These are phyloP conservation scores for Nidula microcarpa DNA, from an alignment of 768 basidiomycete species.

Conservation along the genomic window DNA sequence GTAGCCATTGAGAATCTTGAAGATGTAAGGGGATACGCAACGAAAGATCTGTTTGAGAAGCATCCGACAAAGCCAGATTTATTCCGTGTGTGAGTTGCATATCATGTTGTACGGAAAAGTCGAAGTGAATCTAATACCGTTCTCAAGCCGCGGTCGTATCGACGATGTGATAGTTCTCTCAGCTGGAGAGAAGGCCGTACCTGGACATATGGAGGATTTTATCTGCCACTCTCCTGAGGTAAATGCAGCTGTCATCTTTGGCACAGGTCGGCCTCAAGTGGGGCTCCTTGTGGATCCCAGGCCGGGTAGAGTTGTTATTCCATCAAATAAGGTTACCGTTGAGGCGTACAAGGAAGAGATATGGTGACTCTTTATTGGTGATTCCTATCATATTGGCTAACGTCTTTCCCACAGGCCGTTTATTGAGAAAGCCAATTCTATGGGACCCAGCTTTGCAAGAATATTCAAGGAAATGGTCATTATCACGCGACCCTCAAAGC, in stretches of 20 bases:
- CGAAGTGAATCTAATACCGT: too few species aligned
- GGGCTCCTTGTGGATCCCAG: conserved; percentile 26
- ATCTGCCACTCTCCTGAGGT: conserved; percentile 4
- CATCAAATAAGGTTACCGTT: too few species aligned
- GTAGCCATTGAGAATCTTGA: conserved; percentile 25
- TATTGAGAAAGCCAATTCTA: conserved; percentile 41
- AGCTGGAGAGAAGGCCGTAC: conserved; percentile 22
- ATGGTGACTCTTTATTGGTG: too few species aligned
- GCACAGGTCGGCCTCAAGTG: conserved; percentile 28
- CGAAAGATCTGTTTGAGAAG: conserved; percentile 27
- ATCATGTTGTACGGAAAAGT: too few species aligned
- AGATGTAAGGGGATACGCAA: conserved; percentile 30
- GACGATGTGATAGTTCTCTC: conserved; percentile 24
- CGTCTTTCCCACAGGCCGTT: conserved; percentile 20
- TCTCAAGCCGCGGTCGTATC: conserved; percentile 30
- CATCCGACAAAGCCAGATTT: conserved; percentile 30
- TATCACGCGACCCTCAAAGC: conserved; percentile 30
- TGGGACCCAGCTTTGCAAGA: conserved; percentile 40
- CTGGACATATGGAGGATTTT: conserved; percentile 13
- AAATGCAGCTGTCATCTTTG: conserved; percentile 39
- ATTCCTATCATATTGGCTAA: too few species aligned
- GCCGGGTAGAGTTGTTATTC: too few species aligned
- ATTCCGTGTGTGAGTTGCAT: conserved; percentile 24
- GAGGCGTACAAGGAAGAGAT: too few species aligned
- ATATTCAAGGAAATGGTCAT: conserved; percentile 54